Evolutionary conservation across 345 rosid genomes (phyloP).

Genomic region (Eutrema heterophyllum): DNA sequence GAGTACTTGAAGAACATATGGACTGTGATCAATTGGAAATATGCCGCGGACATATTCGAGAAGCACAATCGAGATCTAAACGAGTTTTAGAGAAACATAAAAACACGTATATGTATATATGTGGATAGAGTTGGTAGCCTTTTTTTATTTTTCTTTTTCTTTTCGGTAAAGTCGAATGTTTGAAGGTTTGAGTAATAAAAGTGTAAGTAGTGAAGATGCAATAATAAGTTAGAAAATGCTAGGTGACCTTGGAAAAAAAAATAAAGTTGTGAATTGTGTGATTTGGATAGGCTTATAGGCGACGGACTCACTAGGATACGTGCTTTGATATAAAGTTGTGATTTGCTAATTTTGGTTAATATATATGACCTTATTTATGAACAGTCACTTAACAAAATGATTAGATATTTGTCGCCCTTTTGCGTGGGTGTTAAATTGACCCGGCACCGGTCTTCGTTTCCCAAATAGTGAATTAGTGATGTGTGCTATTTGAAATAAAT

Average conservation of each 20-base stretch:
- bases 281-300: background rate
- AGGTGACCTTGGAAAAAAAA: background rate
- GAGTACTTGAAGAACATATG: conserved; percentile 92
- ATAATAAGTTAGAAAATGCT: background rate
- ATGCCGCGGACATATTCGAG: conserved; percentile 52
- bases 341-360: too few species aligned
- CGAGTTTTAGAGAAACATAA: background rate
- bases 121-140: background rate
- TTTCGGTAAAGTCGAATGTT: background rate
- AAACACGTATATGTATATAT: background rate
- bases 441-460: too few species aligned
- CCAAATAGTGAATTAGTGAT: too few species aligned
- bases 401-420: too few species aligned
- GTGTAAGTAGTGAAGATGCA: background rate
- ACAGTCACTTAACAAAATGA: too few species aligned
- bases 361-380: too few species aligned
- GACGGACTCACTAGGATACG: background rate
- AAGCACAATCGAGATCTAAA: conserved; percentile 28
- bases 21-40: conserved; percentile 90
- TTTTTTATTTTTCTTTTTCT: background rate
- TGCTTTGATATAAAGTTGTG: too few species aligned
- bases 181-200: background rate
- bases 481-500: too few species aligned
- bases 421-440: too few species aligned
- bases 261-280: background rate